Percentiles rank a stretch among this genome's conserved stretches.
phyloP scores from a whole-genome alignment of 306 rosid genomes.

The Trifolium repens region DNA sequence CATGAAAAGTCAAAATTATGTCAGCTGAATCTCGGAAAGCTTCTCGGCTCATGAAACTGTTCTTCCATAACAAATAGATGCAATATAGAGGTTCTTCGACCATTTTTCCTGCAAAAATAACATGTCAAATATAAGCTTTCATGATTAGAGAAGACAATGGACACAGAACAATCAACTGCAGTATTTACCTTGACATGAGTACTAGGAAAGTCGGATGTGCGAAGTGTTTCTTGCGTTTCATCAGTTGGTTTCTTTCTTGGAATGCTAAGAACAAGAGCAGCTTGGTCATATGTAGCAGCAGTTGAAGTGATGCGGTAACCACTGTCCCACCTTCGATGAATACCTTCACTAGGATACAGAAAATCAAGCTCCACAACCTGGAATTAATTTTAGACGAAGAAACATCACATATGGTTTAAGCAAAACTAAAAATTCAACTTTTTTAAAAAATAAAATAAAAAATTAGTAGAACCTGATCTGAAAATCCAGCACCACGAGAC shows the following conservation, averaged over 20 bases:
- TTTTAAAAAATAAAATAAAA: neutral
- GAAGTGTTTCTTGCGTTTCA: slow-evolving; percentile 97
- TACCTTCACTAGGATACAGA: slow-evolving; percentile 93
- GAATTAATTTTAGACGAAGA: slow-evolving; percentile 20
- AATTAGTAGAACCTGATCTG: slow-evolving; percentile 63
- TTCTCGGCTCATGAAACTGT: slow-evolving; percentile 73
- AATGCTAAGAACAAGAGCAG: slow-evolving; percentile 87
- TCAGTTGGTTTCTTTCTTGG: slow-evolving; percentile 84
- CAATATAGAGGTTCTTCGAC: slow-evolving; percentile 87
- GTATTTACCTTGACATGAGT: slow-evolving; percentile 80
- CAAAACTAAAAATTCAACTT: neutral
- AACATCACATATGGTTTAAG: slow-evolving; percentile 7
- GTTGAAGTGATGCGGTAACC: slow-evolving; percentile 93
- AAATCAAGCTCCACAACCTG: slow-evolving; percentile 97
- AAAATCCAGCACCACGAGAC: slow-evolving; percentile 90
- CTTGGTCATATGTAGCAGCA: slow-evolving; percentile 92
- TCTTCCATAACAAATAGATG: slow-evolving; percentile 92
- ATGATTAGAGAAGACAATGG: slow-evolving; percentile 2
- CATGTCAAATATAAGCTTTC: slow-evolving; percentile 38
- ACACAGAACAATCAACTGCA: slow-evolving; percentile 23
- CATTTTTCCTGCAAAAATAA: slow-evolving; percentile 82
- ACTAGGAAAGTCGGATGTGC: slow-evolving; percentile 95
- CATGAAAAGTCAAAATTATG: slow-evolving; percentile 43
- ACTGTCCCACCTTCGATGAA: slow-evolving; percentile 81
- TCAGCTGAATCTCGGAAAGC: slow-evolving; percentile 45